phyloP scores from a whole-genome alignment of 2,329 filamentous ascomycete genomes.

The Volutella citrinella region DNA sequence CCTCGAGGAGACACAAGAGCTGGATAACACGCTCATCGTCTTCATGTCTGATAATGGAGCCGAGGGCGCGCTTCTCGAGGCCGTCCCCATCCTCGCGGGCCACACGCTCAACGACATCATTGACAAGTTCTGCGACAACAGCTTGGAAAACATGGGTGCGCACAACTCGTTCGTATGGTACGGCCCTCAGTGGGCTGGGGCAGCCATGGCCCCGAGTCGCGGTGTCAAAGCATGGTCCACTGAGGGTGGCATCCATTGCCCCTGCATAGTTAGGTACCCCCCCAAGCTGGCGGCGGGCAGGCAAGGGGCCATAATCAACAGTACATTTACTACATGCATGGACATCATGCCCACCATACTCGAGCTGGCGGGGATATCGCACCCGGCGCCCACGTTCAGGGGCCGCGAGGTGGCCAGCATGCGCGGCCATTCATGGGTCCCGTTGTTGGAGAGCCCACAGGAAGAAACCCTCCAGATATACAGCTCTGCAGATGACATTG shows the following conservation, averaged over 20 bases:
- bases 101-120: conserved; percentile 8
- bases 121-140: conserved; percentile 43
- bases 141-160: conserved; percentile 54
- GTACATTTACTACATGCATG: conserved; percentile 40
- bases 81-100: conserved; percentile 46
- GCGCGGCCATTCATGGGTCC: conserved; percentile 12
- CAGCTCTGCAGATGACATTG: too few relatives aligned
- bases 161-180: conserved; percentile 60
- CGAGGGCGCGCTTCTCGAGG: conserved; percentile 55
- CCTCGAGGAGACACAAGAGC: conserved; percentile 45
- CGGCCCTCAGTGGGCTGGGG: conserved; percentile 52
- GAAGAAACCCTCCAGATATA: too few relatives aligned
- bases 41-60: conserved; percentile 55
- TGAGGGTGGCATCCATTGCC: conserved; percentile 23
- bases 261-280: conserved; percentile 25
- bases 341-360: conserved; percentile 46
- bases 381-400: conserved; percentile 31
- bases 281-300: conserved; percentile 28
- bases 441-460: conserved; percentile 7
- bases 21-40: conserved; percentile 51
- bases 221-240: conserved; percentile 34
- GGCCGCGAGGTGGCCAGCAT: conserved; percentile 5
- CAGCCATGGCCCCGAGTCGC: conserved; percentile 33
- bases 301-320: conserved; percentile 35
- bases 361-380: conserved; percentile 41